Conservation (phyloP, 1,284 basidiomycete genomes). For the Austropuccinia psidii region DNA sequence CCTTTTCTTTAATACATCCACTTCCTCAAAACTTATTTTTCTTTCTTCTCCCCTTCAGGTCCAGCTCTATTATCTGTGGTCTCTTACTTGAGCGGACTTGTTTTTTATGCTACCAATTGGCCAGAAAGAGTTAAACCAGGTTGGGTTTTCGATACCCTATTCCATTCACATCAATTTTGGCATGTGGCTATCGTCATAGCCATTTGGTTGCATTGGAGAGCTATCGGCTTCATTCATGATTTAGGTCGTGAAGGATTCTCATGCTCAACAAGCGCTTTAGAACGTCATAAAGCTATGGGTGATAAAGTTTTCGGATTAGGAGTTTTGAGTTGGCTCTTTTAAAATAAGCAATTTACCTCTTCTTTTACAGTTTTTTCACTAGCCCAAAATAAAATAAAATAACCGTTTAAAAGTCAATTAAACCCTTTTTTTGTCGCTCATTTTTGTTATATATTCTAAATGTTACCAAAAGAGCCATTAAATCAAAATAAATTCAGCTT, state of each 20-base stretch:
- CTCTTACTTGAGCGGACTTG: conserved; percentile 21
- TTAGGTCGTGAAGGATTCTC: conserved; percentile 6
- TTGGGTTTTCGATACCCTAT: conserved; percentile 30
- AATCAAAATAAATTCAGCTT: no score
- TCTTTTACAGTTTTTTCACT: no score
- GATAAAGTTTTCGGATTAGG: no score
- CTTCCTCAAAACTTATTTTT: not conserved
- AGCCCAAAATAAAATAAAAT: no score
- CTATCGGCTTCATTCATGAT: conserved; percentile 21
- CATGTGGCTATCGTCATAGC: conserved; percentile 32
- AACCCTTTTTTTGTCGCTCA: no score
- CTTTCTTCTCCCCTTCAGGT: not conserved
- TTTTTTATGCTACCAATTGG: conserved; percentile 36
- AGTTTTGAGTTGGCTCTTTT: no score
- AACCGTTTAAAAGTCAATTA: no score
- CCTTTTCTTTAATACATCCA: not conserved
- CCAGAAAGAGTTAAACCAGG: conserved; percentile 30
- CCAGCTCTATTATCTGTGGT: conserved; percentile 11
- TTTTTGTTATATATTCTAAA: no score
- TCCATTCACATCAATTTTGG: conserved; percentile 36
- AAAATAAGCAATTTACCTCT: no score
- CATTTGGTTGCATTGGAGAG: conserved; percentile 34
- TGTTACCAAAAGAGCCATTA: no score
- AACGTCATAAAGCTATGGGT: no score
- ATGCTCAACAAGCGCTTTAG: no score